Base-by-base conservation (phyloP, 257 asterid species). In the Striga asiatica region DNA sequence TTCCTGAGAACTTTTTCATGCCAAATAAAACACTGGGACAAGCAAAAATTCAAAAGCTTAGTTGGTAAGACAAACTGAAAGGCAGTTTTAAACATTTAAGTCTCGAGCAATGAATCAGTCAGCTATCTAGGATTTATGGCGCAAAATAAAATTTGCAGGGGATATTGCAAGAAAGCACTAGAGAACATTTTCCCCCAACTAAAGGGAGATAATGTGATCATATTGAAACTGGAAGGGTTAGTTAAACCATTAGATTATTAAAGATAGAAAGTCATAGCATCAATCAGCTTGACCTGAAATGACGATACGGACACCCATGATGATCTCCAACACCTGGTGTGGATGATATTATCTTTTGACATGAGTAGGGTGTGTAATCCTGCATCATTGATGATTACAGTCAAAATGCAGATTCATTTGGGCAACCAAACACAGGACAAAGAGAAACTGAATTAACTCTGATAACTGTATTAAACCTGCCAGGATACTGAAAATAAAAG, bases 221-320 rank as follows among this genome's bases (percentile, higher is more conserved):
- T 16, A 57, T 6, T 20, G 34, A 46, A 57, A 31, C 25, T 31
- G 14, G 65, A 53, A 62, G 24, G 18, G 12, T 47, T 49, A 39
- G 58, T 47, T 29, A 24, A 37, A 60, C n/a, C 43, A 48, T 12
- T 41, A 56, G 57, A 56, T 41, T 17, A 48, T 22, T 50, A 53
- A 67, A 47, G 54, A 59, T 50, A 31, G 11, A 48, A 35, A 23
- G 39, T 25, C 27, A 29, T 10, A 63, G 34, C 19, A 50, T 24
- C 49, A 59, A 66, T 66, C 73, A 50, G 60, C 42, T 64, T 74
- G 74, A 91, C 98, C 98, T 80, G 83, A 91, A 84, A 76, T 84
- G 95, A 45, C 95, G 89, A 77, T 77, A 91, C 8, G 96, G 98
- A 66, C 98, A 91, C 50, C 97, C 98, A 60, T 91, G 98, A 66